Base-by-base conservation (phyloP, 352 stramenopile species). In the Pythium aristosporum region DNA sequence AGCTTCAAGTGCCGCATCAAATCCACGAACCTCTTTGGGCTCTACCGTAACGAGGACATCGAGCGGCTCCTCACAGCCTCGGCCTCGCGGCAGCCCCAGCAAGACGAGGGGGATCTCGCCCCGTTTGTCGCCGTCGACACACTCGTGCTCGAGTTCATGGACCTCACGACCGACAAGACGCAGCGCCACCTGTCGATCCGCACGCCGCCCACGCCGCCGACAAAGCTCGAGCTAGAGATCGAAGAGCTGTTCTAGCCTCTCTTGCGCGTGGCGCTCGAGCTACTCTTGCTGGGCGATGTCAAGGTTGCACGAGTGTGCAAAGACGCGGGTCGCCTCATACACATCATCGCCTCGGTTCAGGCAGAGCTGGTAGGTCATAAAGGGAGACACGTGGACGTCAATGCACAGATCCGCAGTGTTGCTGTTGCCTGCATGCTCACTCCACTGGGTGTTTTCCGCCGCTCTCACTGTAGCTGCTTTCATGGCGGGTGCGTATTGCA, bases 1-100 rank as follows among this genome's bases (percentile, higher is more conserved):
- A 76, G 79, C 54, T 87, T 89, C 63, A 89, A 88, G 56, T 92
- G 79, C 66, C 76, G 80, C 30, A 88, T 92, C 71, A 82, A 79
- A 47, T 88, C 77, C 15, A 76, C 73, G 5, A 90, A 89, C 46
- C 61, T 80, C 28, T 90, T 85, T 63, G 80, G 74, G 21, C 57
- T 92, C 18, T 90, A 88, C 66, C 64, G 72, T 39, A 77, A 79
- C 39, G 72, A 87, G 25, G 80, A 88, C 65, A 82, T 92, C 32
- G 82, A 86, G 44, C 49, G 53, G 32, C 61, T 87, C 36, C 63
- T 90, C 36, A 55, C 47, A 5, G 46, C 46, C 57, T 65, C 71
- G 41, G 30, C 42, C 9, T 54, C 51, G 37, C 13, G 61, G 42
- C 23, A 49, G 8, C 37, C 72, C 30, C 50, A 61, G 34, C 34